Base-by-base conservation (phyloP, 2,329 filamentous ascomycete species). In the Aspergillus glaucus region DNA sequence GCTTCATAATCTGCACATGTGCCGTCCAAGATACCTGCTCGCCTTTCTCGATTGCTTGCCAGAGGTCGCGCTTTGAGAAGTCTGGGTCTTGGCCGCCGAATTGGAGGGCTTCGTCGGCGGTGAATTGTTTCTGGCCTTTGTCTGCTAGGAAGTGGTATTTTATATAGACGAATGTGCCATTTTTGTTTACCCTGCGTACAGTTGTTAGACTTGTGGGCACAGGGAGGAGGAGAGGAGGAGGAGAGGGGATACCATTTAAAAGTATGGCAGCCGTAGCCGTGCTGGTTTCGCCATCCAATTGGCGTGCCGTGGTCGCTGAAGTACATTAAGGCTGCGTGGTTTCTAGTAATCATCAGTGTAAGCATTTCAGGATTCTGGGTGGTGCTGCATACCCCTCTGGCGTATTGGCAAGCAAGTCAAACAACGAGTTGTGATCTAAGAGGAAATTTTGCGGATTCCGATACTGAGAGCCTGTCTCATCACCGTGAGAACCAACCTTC, bases 261-360 rank as follows among this genome's bases (percentile, higher is more conserved):
- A 1, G 72, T 74, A 51, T 76, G 71, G 51, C 73, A 74, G 22
- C 72, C 71, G 50, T 75, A 75, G 6, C 71, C 69, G 48, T 71
- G 64, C 47, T 67, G 62, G 49, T 63, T 68, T 4, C 68, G 62
- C 71, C 71, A 76, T 19, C 71, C 74, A 10, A 68, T 61, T 1
- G 75, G 75, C 1, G 73, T 77, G 7, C 75, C 75, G 44, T 75
- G 74, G 54, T 78, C 73, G 40, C 68, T 72, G 59, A 77, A 77
- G 55, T 77, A 73, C 70, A 76, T 75, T 50, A 76, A 57, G 7
- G 72, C 71, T 2, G 73, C 73, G 51, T 78, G 75, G 48, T 75
- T 77, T 21, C 62, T 55, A 43, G 24, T 15, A n/a, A 24, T 26
- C 1, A 15, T 47, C 24, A 50, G 36, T 22, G 12, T n/a, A 4